A percentile compares a stretch with the other conserved stretches of the same genome.
Evolutionary conservation across 2,329 filamentous ascomycete genomes (phyloP).

Genomic region (Monilinia fructicola): DNA sequence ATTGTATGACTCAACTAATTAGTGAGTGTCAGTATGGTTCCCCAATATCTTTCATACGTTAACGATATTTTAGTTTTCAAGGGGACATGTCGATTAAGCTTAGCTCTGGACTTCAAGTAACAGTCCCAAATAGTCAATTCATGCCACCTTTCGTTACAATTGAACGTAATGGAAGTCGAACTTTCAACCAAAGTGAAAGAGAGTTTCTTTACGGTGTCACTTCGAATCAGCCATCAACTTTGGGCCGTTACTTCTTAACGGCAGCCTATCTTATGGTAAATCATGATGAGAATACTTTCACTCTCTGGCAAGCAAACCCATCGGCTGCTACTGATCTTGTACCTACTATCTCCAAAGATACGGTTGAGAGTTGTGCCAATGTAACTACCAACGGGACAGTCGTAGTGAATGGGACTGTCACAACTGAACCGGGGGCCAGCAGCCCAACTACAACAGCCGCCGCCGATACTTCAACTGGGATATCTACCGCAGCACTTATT

Average conservation of each 20-base stretch:
- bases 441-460: background rate
- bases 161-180: slow-evolving; percentile 1
- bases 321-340: background rate
- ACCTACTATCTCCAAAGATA: background rate
- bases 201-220: background rate
- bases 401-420: slow-evolving; percentile 1
- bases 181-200: slow-evolving; percentile 4
- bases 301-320: slow-evolving; percentile 12
- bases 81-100: slow-evolving; percentile 15
- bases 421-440: background rate
- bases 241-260: slow-evolving; percentile 8
- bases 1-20: slow-evolving; percentile 1
- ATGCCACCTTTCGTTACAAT: slow-evolving; percentile 3
- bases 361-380: background rate
- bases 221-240: slow-evolving; percentile 1
- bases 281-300: slow-evolving; percentile 10
- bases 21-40: background rate
- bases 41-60: background rate
- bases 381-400: slow-evolving; percentile 4
- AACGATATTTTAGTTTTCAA: slow-evolving; percentile 1
- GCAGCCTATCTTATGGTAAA: slow-evolving; percentile 19
- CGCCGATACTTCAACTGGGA: background rate
- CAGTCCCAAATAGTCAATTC: slow-evolving; percentile 7
- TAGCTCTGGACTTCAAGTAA: slow-evolving; percentile 8
- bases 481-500: background rate